A percentile compares a stretch with the other conserved stretches of the same genome.
phyloP scores from a whole-genome alignment of 371 early-diverging fungal species.

The Mucor piriformis region DNA sequence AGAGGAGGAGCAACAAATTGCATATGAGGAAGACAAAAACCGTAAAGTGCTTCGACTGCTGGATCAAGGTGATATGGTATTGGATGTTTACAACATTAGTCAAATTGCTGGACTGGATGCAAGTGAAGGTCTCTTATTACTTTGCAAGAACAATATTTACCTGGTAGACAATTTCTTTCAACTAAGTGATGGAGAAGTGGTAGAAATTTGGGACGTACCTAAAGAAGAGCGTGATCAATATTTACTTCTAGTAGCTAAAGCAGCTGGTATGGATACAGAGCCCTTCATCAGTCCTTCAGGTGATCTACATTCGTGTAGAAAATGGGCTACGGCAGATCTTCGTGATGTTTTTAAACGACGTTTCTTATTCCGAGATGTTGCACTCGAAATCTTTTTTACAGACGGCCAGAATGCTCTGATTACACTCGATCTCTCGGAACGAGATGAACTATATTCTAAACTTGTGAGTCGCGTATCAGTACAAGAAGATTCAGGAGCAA shows the following conservation, averaged over 20 bases:
- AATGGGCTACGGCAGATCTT: constrained; percentile 70
- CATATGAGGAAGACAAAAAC: constrained; percentile 74
- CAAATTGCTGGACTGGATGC: constrained; percentile 76
- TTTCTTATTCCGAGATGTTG: constrained; percentile 75
- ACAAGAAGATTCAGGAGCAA: constrained; percentile 44
- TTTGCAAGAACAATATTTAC: constrained; percentile 77
- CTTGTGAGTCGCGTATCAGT: constrained; percentile 61
- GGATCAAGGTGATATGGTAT: constrained; percentile 72
- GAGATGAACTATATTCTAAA: constrained; percentile 72
- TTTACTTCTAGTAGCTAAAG: constrained; percentile 60
- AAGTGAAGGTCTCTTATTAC: constrained; percentile 69
- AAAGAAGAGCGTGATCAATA: constrained; percentile 74
- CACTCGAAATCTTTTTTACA: constrained; percentile 75
- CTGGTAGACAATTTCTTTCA: constrained; percentile 80
- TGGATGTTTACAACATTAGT: constrained; percentile 77
- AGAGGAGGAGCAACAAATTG: constrained; percentile 35
- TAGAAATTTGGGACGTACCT: constrained; percentile 76
- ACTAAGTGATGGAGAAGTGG: constrained; percentile 71
- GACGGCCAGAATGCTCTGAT: constrained; percentile 79
- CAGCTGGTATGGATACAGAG: constrained; percentile 58
- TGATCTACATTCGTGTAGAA: constrained; percentile 61
- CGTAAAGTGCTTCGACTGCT: constrained; percentile 72
- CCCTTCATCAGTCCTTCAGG: constrained; percentile 48
- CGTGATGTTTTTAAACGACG: constrained; percentile 76
- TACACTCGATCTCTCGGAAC: constrained; percentile 64